Percentiles rank a stretch among this genome's conserved stretches.
Conservation (phyloP, 768 basidiomycete species). For the Russula compacta region DNA sequence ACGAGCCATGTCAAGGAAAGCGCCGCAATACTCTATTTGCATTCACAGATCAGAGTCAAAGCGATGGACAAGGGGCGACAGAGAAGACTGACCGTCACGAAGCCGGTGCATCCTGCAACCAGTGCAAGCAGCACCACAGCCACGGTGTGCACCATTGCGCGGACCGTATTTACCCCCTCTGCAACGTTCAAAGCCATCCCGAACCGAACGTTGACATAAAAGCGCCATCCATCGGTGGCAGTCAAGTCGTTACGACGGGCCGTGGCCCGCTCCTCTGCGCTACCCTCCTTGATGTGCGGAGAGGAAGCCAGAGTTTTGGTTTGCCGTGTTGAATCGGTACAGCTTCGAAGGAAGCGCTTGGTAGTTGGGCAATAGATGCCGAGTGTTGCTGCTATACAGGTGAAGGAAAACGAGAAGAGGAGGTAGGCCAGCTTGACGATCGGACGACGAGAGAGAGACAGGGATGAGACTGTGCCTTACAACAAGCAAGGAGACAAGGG, state of each 20-base stretch:
- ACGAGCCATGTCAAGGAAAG: slow-evolving; percentile 13
- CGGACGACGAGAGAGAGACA: background rate
- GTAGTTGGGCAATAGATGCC: slow-evolving; percentile 9
- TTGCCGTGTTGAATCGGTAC: slow-evolving; percentile 1
- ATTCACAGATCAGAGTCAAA: background rate
- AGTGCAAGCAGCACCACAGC: slow-evolving; percentile 2
- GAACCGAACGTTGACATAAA: slow-evolving; percentile 14
- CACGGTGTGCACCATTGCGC: background rate
- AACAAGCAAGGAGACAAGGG: background rate
- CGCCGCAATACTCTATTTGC: slow-evolving; percentile 6
- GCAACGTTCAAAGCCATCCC: slow-evolving; percentile 6
- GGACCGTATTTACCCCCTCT: slow-evolving; percentile 3
- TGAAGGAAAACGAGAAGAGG: slow-evolving; percentile 13
- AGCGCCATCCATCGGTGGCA: background rate
- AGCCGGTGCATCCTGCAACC: slow-evolving; percentile 10
- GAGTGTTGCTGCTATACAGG: slow-evolving; percentile 10
- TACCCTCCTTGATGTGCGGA: background rate
- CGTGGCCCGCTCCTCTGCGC: slow-evolving; percentile 4
- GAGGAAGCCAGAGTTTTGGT: slow-evolving; percentile 4
- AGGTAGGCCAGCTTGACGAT: slow-evolving; percentile 17
- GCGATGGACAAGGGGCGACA: background rate
- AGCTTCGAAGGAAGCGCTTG: background rate
- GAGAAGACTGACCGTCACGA: slow-evolving; percentile 10
- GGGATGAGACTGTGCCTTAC: background rate
- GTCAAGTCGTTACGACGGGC: background rate